Percentiles rank a stretch among this genome's conserved stretches.
These are phyloP conservation scores for Suhomyces guaymorum DNA, from an alignment of 1,139 yeast genomes.

Conservation along the genomic window DNA sequence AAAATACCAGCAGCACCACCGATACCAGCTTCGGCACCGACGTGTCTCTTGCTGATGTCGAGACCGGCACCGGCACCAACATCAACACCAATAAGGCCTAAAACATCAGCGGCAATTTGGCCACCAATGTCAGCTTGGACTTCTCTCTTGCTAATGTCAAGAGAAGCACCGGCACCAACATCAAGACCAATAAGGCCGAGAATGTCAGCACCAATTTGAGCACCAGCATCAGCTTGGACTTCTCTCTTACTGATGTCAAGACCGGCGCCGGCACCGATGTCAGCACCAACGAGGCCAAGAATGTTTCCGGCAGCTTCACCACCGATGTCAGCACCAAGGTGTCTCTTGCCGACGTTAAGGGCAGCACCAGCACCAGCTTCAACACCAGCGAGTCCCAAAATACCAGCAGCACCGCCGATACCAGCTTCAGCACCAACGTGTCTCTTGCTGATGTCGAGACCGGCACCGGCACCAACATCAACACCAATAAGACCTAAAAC, in stretches of 20 bases:
- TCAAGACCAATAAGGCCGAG: constrained; percentile 8
- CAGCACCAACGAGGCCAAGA: no score
- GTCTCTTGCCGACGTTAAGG: no score
- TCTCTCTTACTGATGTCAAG: constrained; percentile 8
- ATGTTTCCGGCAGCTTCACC: no score
- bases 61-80: constrained; percentile 17
- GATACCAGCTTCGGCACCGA: constrained; percentile 13
- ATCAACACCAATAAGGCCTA: constrained; percentile 16
- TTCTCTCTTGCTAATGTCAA: constrained; percentile 17
- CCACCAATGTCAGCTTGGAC: constrained; percentile 17
- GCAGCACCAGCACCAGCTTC: no score
- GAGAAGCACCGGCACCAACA: constrained; percentile 15
- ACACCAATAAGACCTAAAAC: constrained; percentile 10
- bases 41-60: constrained; percentile 9
- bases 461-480: constrained; percentile 1
- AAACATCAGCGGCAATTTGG: constrained; percentile 14
- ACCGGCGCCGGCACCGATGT: constrained; percentile 4
- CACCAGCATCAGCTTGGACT: constrained; percentile 6
- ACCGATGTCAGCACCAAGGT: no score
- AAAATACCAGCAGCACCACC: constrained; percentile 4
- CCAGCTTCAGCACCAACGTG: no score
- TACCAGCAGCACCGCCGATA: no score
- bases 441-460: no score
- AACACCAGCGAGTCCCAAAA: no score
- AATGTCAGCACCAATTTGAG: constrained; percentile 11